Evolutionary conservation across 352 stramenopile genomes (phyloP).

Genomic region (Phytophthora meadii): DNA sequence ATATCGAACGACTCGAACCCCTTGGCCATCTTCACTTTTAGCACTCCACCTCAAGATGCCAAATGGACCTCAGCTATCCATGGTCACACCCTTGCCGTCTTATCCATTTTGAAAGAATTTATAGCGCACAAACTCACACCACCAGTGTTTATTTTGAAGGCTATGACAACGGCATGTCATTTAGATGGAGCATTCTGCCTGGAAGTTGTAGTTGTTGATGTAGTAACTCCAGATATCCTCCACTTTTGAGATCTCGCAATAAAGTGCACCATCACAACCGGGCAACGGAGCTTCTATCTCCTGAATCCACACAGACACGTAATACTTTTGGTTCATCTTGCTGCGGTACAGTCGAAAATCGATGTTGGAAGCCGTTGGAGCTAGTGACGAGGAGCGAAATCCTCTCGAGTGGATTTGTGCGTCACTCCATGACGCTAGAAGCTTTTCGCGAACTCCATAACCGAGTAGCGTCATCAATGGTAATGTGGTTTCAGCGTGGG

Average conservation of each 20-base stretch:
- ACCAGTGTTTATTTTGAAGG: not conserved
- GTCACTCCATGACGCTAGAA: conserved; percentile 45
- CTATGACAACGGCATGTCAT: not conserved
- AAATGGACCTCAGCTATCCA: not conserved
- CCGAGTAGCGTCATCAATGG: conserved; percentile 78
- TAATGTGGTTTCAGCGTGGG: conserved; percentile 79
- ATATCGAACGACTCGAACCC: conserved; percentile 25
- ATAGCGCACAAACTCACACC: conserved; percentile 5
- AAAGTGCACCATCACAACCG: conserved; percentile 50
- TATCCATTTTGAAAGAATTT: conserved; percentile 22
- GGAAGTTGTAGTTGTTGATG: conserved; percentile 54
- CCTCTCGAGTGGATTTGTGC: conserved; percentile 48
- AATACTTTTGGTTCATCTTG: conserved; percentile 49
- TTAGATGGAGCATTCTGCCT: conserved; percentile 39
- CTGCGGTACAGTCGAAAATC: conserved; percentile 68
- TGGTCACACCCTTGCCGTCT: conserved; percentile 5
- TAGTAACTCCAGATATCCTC: conserved; percentile 63
- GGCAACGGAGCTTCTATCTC: conserved; percentile 47
- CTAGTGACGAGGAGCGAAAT: conserved; percentile 66
- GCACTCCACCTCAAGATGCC: not conserved
- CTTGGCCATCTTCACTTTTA: conserved; percentile 15
- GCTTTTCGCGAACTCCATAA: conserved; percentile 44
- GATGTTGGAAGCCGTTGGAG: conserved; percentile 75
- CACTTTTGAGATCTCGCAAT: conserved; percentile 56
- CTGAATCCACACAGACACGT: conserved; percentile 62